Evolutionary conservation across 2,329 filamentous ascomycete genomes (phyloP).

Genomic region (Akanthomyces muscarius): DNA sequence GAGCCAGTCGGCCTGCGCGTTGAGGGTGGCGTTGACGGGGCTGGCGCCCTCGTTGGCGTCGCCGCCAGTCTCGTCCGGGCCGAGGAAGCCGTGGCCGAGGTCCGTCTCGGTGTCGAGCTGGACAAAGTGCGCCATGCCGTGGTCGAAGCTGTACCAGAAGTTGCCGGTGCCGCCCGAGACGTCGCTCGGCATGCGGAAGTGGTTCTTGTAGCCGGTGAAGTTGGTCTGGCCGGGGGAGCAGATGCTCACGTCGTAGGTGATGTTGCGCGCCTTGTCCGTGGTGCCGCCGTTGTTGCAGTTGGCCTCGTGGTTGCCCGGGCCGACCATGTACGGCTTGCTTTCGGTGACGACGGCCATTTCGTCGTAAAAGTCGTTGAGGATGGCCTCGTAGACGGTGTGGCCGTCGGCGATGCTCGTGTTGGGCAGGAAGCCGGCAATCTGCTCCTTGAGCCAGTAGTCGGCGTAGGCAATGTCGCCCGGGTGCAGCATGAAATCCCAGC

Average conservation of each 20-base stretch:
- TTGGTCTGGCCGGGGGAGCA: conserved; percentile 15
- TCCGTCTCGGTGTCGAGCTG: conserved; percentile 13
- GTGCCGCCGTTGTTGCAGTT: conserved; percentile 5
- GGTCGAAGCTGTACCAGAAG: conserved; percentile 15
- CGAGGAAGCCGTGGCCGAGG: conserved; percentile 1
- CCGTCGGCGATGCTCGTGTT: conserved; percentile 12
- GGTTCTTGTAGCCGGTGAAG: conserved; percentile 16
- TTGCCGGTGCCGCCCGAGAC: conserved; percentile 20
- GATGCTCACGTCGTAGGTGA: conserved; percentile 8
- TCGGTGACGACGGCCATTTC: conserved; percentile 4
- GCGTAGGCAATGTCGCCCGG: conserved; percentile 15
- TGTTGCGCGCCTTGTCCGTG: neutral
- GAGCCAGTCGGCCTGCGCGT: conserved; percentile 4
- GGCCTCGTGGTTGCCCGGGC: conserved; percentile 15
- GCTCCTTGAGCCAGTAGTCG: conserved; percentile 13
- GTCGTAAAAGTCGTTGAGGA: conserved; percentile 14
- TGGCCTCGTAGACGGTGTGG: conserved; percentile 7
- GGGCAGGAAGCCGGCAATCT: conserved; percentile 2
- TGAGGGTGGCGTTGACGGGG: neutral
- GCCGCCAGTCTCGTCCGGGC: conserved; percentile 4
- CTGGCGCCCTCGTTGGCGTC: neutral
- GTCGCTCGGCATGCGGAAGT: conserved; percentile 12
- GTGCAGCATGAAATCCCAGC: conserved; percentile 7
- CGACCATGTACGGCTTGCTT: conserved; percentile 13
- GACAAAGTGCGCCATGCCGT: conserved; percentile 13